Percentiles rank a stretch among this genome's conserved stretches.
Conservation (phyloP, 768 basidiomycete genomes). For the Pilatotrama ljubarskyi region DNA sequence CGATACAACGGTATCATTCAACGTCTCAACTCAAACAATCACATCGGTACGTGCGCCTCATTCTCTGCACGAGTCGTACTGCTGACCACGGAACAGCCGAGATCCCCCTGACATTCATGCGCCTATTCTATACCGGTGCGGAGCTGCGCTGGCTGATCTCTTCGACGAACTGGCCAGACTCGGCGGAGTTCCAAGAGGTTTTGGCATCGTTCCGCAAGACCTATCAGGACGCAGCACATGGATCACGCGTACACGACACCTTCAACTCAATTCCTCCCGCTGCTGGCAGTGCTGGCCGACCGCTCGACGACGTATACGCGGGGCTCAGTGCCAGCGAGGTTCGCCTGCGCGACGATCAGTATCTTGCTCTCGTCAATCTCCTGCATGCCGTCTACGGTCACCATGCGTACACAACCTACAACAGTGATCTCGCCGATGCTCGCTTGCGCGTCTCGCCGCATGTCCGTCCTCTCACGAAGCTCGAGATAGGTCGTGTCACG, state of each 20-base stretch:
- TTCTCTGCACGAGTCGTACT: no score
- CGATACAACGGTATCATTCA: slow-evolving; percentile 32
- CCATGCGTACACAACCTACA: not conserved
- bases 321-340: not conserved
- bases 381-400: not conserved
- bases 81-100: not conserved
- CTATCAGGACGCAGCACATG: not conserved
- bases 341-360: not conserved
- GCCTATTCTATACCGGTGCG: not conserved
- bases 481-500: not conserved
- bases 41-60: not conserved
- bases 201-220: not conserved
- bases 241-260: not conserved
- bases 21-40: slow-evolving; percentile 27
- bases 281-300: not conserved
- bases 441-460: not conserved
- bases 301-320: not conserved
- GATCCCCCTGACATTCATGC: not conserved
- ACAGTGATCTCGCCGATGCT: not conserved
- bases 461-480: not conserved
- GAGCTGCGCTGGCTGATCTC: not conserved
- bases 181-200: not conserved
- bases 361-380: not conserved
- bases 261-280: not conserved
- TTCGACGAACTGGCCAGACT: not conserved